Conservation (phyloP, 352 stramenopile species). For the Globisporangium echinulatum region DNA sequence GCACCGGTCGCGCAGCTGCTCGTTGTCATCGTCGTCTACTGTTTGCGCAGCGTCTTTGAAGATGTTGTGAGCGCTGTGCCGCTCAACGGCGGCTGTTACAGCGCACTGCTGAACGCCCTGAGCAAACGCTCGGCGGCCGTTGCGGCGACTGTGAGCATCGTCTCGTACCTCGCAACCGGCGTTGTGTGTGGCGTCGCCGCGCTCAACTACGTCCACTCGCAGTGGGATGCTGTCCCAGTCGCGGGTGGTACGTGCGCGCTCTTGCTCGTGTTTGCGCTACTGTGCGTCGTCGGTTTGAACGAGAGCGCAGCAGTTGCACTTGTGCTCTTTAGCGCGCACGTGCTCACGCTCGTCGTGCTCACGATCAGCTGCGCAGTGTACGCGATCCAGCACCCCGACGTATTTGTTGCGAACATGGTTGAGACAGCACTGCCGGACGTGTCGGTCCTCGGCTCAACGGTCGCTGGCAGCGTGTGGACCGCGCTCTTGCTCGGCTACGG, state of each 20-base stretch:
- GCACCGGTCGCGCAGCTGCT: conserved; percentile 70
- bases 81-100: conserved; percentile 88
- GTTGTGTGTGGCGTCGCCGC: conserved; percentile 64
- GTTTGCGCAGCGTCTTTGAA: conserved; percentile 77
- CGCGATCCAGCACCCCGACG: conserved; percentile 36
- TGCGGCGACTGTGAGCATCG: conserved; percentile 74
- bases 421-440: conserved; percentile 42
- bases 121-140: conserved; percentile 81
- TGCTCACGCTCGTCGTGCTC: conserved; percentile 55
- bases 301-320: conserved; percentile 76
- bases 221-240: conserved; percentile 36
- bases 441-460: conserved; percentile 36
- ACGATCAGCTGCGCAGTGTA: conserved; percentile 45
- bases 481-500: conserved; percentile 69
- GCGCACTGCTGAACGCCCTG: conserved; percentile 86
- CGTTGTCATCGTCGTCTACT: conserved; percentile 54
- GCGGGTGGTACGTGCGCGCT: conserved; percentile 33
- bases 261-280: conserved; percentile 70
- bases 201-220: conserved; percentile 69
- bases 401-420: conserved; percentile 59
- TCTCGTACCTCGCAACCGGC: conserved; percentile 87
- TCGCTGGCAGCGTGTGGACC: conserved; percentile 32
- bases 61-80: conserved; percentile 86
- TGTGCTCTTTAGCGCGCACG: conserved; percentile 80
- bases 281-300: conserved; percentile 63